A percentile compares a stretch with the other conserved stretches of the same genome.
Conservation (phyloP, 441 rosid genomes). For the Adansonia gregorii region DNA sequence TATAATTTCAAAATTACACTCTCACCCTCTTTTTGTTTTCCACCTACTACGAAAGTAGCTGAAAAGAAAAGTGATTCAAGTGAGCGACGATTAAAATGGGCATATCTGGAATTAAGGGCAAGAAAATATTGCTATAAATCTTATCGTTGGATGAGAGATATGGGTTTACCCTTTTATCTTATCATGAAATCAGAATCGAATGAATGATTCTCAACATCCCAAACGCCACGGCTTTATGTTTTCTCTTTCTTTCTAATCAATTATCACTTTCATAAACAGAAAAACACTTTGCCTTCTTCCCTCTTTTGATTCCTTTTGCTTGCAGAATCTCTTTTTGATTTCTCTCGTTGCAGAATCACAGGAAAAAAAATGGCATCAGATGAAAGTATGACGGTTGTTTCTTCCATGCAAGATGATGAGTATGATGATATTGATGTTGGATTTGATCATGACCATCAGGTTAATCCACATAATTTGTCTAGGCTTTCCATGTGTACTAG, state of each 20-base stretch:
- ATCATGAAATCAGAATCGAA: slow-evolving; percentile 36
- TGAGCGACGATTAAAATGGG: slow-evolving; percentile 18
- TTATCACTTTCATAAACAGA: not conserved
- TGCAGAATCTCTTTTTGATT: not conserved
- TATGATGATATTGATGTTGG: slow-evolving; percentile 43
- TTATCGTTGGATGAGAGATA: not conserved
- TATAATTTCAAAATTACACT: too few species aligned
- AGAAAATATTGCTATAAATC: slow-evolving; percentile 31
- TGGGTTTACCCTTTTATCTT: slow-evolving; percentile 28
- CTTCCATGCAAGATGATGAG: slow-evolving; percentile 43
- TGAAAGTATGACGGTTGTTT: slow-evolving; percentile 41
- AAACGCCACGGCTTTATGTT: slow-evolving; percentile 30
- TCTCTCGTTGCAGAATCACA: not conserved
- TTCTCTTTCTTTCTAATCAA: slow-evolving; percentile 1
- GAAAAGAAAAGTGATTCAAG: too few species aligned
- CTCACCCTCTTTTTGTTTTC: too few species aligned
- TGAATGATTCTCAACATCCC: slow-evolving; percentile 39
- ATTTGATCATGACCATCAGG: slow-evolving; percentile 40
- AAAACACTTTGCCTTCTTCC: not conserved
- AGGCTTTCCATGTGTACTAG: slow-evolving; percentile 71
- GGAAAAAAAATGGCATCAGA: slow-evolving; percentile 48
- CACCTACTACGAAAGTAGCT: too few species aligned
- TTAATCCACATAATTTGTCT: slow-evolving; percentile 49
- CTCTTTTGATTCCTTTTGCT: not conserved
- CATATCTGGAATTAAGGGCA: not conserved